Evolutionary conservation across 1,284 basidiomycete species (phyloP).

Genomic region (Rhodofomes roseus): DNA sequence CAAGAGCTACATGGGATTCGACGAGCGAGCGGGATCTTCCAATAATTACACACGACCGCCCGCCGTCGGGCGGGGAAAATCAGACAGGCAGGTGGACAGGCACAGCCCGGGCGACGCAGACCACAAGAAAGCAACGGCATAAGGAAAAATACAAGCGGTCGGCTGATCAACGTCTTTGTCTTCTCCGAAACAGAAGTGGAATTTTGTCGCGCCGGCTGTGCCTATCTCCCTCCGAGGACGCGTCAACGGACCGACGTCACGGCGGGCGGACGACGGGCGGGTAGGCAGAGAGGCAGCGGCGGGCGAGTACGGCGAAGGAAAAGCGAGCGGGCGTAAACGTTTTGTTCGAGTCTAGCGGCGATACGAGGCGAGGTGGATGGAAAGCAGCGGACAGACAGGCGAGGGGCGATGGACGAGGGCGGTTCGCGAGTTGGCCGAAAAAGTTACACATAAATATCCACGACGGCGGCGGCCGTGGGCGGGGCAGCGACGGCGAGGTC

Average conservation of each 20-base stretch:
- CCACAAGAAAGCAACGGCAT: background rate
- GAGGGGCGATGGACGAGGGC: background rate
- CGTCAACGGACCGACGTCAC: no score
- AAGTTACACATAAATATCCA: constrained; percentile 1
- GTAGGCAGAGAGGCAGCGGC: background rate
- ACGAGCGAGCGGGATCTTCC: background rate
- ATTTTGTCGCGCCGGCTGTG: background rate
- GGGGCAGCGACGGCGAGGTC: background rate
- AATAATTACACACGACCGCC: background rate
- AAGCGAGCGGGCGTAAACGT: background rate
- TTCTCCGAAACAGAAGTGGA: background rate
- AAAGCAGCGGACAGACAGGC: background rate
- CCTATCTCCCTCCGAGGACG: background rate
- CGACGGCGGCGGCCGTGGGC: background rate
- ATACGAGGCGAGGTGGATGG: background rate
- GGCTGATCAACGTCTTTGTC: background rate
- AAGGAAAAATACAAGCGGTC: background rate
- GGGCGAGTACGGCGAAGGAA: background rate
- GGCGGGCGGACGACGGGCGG: background rate
- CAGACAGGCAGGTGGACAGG: background rate
- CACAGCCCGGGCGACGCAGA: background rate
- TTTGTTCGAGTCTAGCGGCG: background rate
- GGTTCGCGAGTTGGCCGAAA: background rate
- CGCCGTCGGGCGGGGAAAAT: no score
- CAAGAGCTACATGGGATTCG: background rate